phyloP scores from a whole-genome alignment of 2,329 filamentous ascomycete genomes.

The Fusarium papillatum region DNA sequence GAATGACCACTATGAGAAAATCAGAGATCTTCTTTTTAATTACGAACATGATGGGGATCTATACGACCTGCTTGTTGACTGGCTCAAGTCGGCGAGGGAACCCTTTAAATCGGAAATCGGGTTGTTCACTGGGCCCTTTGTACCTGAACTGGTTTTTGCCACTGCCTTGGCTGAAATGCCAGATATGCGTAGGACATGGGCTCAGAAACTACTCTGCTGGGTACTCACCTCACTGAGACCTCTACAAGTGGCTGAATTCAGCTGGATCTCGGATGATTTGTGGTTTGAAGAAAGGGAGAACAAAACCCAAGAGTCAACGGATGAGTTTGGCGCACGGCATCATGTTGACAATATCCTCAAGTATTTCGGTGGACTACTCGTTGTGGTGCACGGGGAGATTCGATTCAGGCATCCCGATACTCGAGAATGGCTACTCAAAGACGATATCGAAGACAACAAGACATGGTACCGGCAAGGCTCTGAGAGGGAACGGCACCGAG shows the following conservation, averaged over 20 bases:
- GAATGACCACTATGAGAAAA: background rate
- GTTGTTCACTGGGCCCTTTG: background rate
- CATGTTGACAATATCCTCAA: background rate
- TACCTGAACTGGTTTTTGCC: background rate
- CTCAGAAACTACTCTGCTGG: slow-evolving; percentile 3
- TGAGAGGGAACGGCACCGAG: background rate
- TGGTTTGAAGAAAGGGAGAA: background rate
- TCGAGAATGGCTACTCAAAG: slow-evolving; percentile 5
- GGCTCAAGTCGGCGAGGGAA: background rate
- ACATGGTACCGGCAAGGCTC: slow-evolving; percentile 4
- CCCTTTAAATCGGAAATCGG: background rate
- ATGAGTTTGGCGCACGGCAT: background rate
- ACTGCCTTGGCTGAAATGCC: background rate
- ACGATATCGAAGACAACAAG: no score
- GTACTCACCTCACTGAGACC: background rate
- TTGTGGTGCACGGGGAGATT: background rate
- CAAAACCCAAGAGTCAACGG: background rate
- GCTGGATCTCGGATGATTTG: background rate
- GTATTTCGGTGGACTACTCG: background rate
- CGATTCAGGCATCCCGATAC: slow-evolving; percentile 3
- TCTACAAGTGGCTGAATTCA: background rate
- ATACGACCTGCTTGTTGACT: background rate
- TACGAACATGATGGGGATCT: background rate
- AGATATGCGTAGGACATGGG: background rate
- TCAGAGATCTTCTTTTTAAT: background rate